Evolutionary conservation across 768 basidiomycete genomes (phyloP), one percentile per base, ranked within the genome.

Genomic region (Tricholoma furcatifolium): DNA sequence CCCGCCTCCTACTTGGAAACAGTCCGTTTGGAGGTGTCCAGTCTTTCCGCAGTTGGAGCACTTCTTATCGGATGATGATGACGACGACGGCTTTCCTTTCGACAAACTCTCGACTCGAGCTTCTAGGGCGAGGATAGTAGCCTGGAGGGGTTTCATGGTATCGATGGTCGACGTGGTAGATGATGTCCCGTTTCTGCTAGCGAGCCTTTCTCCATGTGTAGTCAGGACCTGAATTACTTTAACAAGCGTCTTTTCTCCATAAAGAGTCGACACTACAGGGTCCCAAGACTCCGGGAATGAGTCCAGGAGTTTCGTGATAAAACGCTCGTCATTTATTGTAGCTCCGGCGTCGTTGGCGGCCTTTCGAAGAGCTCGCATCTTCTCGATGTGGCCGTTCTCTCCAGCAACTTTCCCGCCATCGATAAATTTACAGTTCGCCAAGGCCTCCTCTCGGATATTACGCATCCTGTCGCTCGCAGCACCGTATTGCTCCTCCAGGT

Each of bases 401-500:
- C 47, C 39, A 2, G 47, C 21, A 20, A 40, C 39, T 6, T 49
- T 49, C 1, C 6, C 18, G 2, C 47, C 47, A 27, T 49, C 47
- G 11, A n/a, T 2, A n/a, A 15, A 36, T 49, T 36, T 49, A 23
- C 38, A 39, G 11, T 35, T 4, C 6, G 24, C n/a, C n/a, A n/a
- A n/a, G n/a, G n/a, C n/a, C n/a, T n/a, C n/a, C n/a, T n/a, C n/a
- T n/a, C n/a, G n/a, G 15, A 49, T 49, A 12, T 49, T 49, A 1
- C 47, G 7, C n/a, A 38, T 24, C 38, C 39, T 30, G 17, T 49
- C 20, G 40, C 21, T 49, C 17, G 35, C 21, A 18, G 12, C 23
- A 6, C 47, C 47, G 41, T 49, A 49, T n/a, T 49, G 47, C 7
- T 49, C 36, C 8, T 49, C 18, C 18, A 49, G 27, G 17, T 40